Percentiles rank a stretch among this genome's conserved stretches.
Conservation (phyloP, 2,329 filamentous ascomycete genomes). For the Aureobasidium sp. region DNA sequence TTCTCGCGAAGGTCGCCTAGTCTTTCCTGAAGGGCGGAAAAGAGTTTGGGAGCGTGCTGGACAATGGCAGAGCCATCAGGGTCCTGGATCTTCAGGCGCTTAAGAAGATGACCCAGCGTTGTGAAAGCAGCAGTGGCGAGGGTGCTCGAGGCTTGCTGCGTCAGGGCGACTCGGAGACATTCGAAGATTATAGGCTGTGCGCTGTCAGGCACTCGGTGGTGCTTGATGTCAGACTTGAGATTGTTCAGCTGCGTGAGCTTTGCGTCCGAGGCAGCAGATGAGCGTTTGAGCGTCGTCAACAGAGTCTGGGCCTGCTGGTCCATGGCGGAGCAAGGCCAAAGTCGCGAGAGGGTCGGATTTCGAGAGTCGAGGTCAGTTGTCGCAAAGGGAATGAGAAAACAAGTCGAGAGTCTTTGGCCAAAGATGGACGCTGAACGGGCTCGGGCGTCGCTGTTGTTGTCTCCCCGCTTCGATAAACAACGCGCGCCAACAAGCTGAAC, state of each 20-base stretch:
- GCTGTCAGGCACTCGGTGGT: constrained; percentile 76
- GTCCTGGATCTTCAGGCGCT: constrained; percentile 78
- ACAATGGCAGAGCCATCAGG: constrained; percentile 61
- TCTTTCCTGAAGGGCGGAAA: constrained; percentile 72
- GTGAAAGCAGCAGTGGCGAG: constrained; percentile 81
- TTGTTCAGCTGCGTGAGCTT: constrained; percentile 63
- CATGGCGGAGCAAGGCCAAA: constrained; percentile 34
- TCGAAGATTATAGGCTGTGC: constrained; percentile 72
- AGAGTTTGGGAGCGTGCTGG: constrained; percentile 59
- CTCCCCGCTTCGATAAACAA: constrained; percentile 13
- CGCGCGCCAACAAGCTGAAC: neutral
- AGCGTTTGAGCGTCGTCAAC: constrained; percentile 49
- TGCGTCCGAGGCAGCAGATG: constrained; percentile 59
- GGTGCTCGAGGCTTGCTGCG: constrained; percentile 63
- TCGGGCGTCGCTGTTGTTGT: constrained; percentile 6
- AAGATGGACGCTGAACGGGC: neutral
- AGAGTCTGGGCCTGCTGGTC: constrained; percentile 50
- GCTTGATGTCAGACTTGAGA: constrained; percentile 81
- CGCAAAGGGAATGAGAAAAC: neutral
- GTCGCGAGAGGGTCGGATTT: neutral
- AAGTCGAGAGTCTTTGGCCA: neutral
- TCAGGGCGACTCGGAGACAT: constrained; percentile 66
- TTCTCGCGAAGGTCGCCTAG: constrained; percentile 86
- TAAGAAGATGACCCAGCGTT: constrained; percentile 78
- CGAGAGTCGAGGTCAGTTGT: constrained; percentile 1